Percentiles rank a stretch among this genome's conserved stretches.
Conservation (phyloP, 768 basidiomycete genomes). For the Paxillus ammoniavirescens region DNA sequence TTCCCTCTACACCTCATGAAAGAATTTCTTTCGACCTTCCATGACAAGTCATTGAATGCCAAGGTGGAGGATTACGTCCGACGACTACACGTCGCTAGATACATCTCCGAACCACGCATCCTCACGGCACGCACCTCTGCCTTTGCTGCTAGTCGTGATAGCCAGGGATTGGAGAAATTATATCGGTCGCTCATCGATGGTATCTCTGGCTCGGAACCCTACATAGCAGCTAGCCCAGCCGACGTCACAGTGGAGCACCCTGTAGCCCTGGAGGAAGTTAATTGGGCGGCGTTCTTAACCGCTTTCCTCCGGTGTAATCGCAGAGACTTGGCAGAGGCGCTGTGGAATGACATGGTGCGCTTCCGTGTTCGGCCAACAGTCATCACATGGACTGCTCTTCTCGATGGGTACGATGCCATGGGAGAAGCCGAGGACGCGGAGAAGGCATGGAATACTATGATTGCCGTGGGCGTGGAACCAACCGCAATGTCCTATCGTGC, state of each 20-base stretch:
- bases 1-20: constrained; percentile 35
- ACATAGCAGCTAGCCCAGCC: constrained; percentile 46
- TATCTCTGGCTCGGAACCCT: constrained; percentile 50
- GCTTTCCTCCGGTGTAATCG: constrained; percentile 59
- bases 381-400: constrained; percentile 67
- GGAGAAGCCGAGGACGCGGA: constrained; percentile 53
- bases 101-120: constrained; percentile 48
- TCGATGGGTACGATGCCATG: constrained; percentile 58
- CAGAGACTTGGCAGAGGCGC: constrained; percentile 52
- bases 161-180: constrained; percentile 39
- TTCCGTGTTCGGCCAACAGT: constrained; percentile 51
- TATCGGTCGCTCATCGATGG: constrained; percentile 54
- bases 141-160: constrained; percentile 37
- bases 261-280: constrained; percentile 52
- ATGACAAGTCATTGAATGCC: constrained; percentile 33
- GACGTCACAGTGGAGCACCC: constrained; percentile 37
- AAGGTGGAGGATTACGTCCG: constrained; percentile 46
- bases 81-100: constrained; percentile 49
- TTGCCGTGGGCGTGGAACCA: constrained; percentile 51
- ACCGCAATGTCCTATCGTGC: constrained; percentile 67
- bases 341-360: constrained; percentile 68
- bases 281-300: constrained; percentile 66
- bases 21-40: constrained; percentile 40
- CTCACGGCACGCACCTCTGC: constrained; percentile 51
- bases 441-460: constrained; percentile 64